phyloP scores from a whole-genome alignment of 179 eudicot genomes.

The Silene noctiflora region DNA sequence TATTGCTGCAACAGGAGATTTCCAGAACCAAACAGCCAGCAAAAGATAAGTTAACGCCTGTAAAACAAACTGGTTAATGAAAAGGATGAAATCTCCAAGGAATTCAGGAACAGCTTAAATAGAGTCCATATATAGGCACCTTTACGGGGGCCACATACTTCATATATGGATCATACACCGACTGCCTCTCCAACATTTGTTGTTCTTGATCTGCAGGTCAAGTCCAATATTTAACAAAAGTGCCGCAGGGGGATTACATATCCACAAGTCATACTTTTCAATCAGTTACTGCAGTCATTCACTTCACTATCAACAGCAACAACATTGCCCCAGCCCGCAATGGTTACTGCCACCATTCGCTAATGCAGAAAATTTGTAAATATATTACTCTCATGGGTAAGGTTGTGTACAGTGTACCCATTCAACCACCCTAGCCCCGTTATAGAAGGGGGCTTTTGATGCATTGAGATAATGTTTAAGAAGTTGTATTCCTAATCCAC shows the following conservation, averaged over 20 bases:
- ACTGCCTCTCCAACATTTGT: slow-evolving; percentile 51
- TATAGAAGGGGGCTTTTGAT: no score
- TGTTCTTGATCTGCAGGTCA: slow-evolving; percentile 60
- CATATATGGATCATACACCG: slow-evolving; percentile 50
- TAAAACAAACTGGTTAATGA: slow-evolving; percentile 18
- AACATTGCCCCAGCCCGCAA: background rate
- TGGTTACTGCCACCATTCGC: background rate
- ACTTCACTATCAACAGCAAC: background rate
- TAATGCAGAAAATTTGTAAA: background rate
- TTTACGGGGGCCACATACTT: slow-evolving; percentile 58
- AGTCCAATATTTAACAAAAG: slow-evolving; percentile 15
- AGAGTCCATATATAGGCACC: slow-evolving; percentile 42
- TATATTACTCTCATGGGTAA: background rate
- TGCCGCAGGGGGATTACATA: background rate
- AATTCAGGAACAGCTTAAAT: background rate
- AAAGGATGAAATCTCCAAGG: slow-evolving; percentile 11
- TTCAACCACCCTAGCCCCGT: no score
- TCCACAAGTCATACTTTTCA: slow-evolving; percentile 1
- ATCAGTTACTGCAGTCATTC: background rate
- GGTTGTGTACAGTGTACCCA: no score
- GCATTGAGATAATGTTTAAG: no score
- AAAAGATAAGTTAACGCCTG: slow-evolving; percentile 60
- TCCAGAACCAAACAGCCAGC: slow-evolving; percentile 80
- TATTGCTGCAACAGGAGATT: slow-evolving; percentile 72
- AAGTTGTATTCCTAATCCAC: background rate